Percentiles rank a stretch among this genome's conserved stretches.
Conservation (phyloP, 495 filamentous ascomycete species). For the Xylaria palmicola region DNA sequence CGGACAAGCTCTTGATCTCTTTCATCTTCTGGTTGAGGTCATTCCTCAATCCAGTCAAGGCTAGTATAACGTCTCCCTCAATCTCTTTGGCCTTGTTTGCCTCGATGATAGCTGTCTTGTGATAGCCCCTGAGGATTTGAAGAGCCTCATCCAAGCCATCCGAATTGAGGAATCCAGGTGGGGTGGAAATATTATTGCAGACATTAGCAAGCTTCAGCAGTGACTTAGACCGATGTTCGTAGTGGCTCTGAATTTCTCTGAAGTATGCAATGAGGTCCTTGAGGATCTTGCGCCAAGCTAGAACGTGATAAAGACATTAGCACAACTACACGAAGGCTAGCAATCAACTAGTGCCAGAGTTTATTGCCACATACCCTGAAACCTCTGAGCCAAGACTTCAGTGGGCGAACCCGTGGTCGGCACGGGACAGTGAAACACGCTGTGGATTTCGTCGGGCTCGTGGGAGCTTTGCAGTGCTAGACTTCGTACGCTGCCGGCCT, state of each 20-base stretch:
- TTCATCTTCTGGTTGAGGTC: conserved; percentile 95
- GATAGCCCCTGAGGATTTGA: conserved; percentile 75
- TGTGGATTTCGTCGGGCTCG: conserved; percentile 71
- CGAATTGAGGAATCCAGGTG: conserved; percentile 67
- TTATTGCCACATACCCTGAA: conserved; percentile 67
- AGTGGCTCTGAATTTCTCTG: conserved; percentile 85
- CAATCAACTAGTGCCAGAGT: not conserved
- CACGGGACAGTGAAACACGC: conserved; percentile 82
- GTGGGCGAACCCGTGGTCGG: conserved; percentile 86
- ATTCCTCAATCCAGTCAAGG: conserved; percentile 78
- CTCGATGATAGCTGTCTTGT: conserved; percentile 76
- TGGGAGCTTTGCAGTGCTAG: conserved; percentile 61
- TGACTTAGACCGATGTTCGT: conserved; percentile 82
- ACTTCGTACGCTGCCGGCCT: conserved; percentile 79
- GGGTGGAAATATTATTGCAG: conserved; percentile 74
- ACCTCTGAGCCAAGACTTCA: conserved; percentile 83
- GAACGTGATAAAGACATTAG: not conserved
- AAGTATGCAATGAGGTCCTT: conserved; percentile 96
- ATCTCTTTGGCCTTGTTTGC: conserved; percentile 88
- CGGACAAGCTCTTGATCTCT: conserved; percentile 88
- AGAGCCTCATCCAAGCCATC: conserved; percentile 85
- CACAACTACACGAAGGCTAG: not conserved
- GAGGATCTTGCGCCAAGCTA: conserved; percentile 92
- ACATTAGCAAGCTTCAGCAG: conserved; percentile 79
- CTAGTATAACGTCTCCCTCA: conserved; percentile 84